Conservation (phyloP, 1,139 yeast species). For the Saccharomyces hybrid region DNA sequence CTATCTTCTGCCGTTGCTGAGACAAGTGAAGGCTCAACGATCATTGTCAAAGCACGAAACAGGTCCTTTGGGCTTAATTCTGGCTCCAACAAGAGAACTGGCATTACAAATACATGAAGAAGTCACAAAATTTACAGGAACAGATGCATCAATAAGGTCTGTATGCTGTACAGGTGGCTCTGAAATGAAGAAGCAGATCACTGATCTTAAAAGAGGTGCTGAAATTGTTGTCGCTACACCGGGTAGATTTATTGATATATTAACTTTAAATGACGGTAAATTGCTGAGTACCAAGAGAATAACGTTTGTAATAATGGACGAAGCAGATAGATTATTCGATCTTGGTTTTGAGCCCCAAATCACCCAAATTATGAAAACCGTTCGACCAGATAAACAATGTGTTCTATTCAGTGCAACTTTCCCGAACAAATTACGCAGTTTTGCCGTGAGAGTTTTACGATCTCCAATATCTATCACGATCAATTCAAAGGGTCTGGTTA, state of each 20-base stretch:
- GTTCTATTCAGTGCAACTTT: slow-evolving; percentile 92
- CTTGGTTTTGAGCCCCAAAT: slow-evolving; percentile 98
- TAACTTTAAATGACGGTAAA: slow-evolving; percentile 78
- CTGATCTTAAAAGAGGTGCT: slow-evolving; percentile 68
- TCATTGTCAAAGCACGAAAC: slow-evolving; percentile 43
- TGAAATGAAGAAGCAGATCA: slow-evolving; percentile 73
- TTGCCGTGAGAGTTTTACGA: slow-evolving; percentile 57
- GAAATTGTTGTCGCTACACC: slow-evolving; percentile 92
- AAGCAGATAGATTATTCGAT: slow-evolving; percentile 96
- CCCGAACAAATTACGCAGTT: slow-evolving; percentile 67
- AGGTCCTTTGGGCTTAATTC: slow-evolving; percentile 74
- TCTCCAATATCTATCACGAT: slow-evolving; percentile 72
- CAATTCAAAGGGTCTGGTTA: slow-evolving; percentile 79
- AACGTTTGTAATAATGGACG: slow-evolving; percentile 83
- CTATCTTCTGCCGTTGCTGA: slow-evolving; percentile 71
- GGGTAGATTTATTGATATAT: slow-evolving; percentile 83
- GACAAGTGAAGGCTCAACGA: slow-evolving; percentile 72
- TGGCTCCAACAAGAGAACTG: slow-evolving; percentile 91
- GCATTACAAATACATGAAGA: slow-evolving; percentile 79
- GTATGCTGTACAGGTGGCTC: slow-evolving; percentile 95
- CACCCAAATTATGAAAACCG: slow-evolving; percentile 64
- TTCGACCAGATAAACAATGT: slow-evolving; percentile 87
- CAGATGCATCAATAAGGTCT: slow-evolving; percentile 41
- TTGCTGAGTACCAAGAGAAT: slow-evolving; percentile 62
- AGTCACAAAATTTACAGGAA: slow-evolving; percentile 49